Percentiles rank a stretch among this genome's conserved stretches.
phyloP scores from a whole-genome alignment of 169 alveolate genomes.

The Eimeria maxima region DNA sequence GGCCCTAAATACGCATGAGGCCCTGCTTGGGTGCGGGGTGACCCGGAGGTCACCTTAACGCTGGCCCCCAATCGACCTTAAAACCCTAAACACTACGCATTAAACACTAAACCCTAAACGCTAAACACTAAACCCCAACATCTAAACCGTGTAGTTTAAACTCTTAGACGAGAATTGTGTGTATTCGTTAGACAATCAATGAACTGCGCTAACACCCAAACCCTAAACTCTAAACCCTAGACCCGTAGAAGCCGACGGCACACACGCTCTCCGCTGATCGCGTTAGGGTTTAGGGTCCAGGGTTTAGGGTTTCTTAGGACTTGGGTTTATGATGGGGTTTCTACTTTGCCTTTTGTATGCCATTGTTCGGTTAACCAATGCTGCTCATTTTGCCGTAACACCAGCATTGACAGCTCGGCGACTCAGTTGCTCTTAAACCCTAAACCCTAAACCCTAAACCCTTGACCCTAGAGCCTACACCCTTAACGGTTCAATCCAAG shows the following conservation, averaged over 20 bases:
- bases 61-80: background rate
- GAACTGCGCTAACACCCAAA: background rate
- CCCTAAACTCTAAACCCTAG: background rate
- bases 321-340: no score
- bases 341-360: no score
- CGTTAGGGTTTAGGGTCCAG: no score
- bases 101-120: background rate
- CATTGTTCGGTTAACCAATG: background rate
- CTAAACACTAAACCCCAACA: background rate
- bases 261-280: background rate
- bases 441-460: background rate
- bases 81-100: background rate
- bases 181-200: no score
- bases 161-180: background rate
- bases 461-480: background rate
- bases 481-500: background rate
- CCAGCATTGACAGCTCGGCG: no score
- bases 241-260: background rate
- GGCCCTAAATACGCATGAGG: background rate
- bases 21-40: constrained; percentile 5
- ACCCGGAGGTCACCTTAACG: constrained; percentile 11
- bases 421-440: background rate
- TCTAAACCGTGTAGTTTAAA: background rate
- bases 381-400: no score
- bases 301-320: background rate